phyloP scores from a whole-genome alignment of 1,284 basidiomycete species.

The Microbotryomycetes sp. region DNA sequence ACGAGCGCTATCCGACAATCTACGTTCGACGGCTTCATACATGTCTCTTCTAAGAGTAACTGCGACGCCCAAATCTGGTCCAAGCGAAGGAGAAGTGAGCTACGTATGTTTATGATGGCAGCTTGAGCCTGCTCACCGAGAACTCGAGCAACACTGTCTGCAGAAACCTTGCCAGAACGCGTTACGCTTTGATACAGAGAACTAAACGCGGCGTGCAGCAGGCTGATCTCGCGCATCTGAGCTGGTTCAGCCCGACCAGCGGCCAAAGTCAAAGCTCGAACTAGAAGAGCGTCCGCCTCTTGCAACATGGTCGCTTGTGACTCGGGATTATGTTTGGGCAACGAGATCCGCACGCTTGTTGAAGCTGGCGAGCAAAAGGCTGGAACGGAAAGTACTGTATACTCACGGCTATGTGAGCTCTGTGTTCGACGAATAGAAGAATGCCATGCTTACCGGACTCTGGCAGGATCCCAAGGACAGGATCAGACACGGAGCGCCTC shows the following conservation, averaged over 20 bases:
- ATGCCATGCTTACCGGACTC: constrained; percentile 31
- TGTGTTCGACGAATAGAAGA: constrained; percentile 48
- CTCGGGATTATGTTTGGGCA: constrained; percentile 3
- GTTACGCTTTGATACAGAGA: constrained; percentile 75
- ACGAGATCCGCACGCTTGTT: constrained; percentile 13
- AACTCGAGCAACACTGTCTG: constrained; percentile 55
- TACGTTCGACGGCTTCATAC: constrained; percentile 43
- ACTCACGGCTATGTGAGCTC: constrained; percentile 45
- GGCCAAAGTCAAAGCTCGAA: constrained; percentile 17
- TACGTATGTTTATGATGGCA: neutral
- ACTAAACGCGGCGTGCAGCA: constrained; percentile 53
- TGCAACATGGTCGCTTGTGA: constrained; percentile 6
- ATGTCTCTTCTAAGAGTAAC: constrained; percentile 71
- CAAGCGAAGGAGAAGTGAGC: constrained; percentile 38
- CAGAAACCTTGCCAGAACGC: constrained; percentile 46
- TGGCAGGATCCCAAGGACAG: constrained; percentile 44
- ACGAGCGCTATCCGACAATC: constrained; percentile 49
- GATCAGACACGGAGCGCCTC: constrained; percentile 33
- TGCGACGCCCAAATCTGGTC: constrained; percentile 60
- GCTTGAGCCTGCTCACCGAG: constrained; percentile 52
- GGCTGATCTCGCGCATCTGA: constrained; percentile 23
- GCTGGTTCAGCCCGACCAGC: constrained; percentile 17
- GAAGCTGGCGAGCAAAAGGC: constrained; percentile 10
- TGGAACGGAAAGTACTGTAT: constrained; percentile 31
- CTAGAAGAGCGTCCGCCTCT: constrained; percentile 26